Conservation (phyloP, 2,329 filamentous ascomycete genomes). For the Alternaria gaisen region DNA sequence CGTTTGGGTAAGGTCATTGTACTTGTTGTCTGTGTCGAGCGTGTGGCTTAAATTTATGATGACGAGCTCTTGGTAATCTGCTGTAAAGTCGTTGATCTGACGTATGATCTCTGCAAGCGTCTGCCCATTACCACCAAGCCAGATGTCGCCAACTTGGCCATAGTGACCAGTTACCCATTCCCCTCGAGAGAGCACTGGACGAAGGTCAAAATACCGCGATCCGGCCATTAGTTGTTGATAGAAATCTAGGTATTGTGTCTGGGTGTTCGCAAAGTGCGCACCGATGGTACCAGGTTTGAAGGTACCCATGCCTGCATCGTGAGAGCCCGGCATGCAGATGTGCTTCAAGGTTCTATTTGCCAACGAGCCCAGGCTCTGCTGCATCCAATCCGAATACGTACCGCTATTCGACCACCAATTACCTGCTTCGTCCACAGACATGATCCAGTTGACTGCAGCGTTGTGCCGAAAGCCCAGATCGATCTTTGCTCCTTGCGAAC, state of each 20-base stretch:
- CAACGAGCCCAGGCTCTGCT: conserved; percentile 49
- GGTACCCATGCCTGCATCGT: conserved; percentile 60
- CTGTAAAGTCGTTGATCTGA: conserved; percentile 58
- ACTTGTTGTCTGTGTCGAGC: conserved; percentile 53
- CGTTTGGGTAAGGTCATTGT: conserved; percentile 49
- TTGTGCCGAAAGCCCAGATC: conserved; percentile 50
- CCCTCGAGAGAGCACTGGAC: conserved; percentile 53
- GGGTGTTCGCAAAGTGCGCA: conserved; percentile 54
- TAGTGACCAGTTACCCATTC: conserved; percentile 57
- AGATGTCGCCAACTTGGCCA: conserved; percentile 46
- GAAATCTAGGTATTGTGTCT: conserved; percentile 58
- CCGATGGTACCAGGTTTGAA: conserved; percentile 53
- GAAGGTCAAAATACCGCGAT: conserved; percentile 60
- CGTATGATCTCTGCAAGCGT: conserved; percentile 55
- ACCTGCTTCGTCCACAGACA: conserved; percentile 48
- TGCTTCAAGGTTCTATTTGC: conserved; percentile 55
- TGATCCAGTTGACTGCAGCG: conserved; percentile 49
- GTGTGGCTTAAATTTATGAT: conserved; percentile 60
- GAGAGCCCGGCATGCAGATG: conserved; percentile 59
- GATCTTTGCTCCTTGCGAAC: conserved; percentile 41
- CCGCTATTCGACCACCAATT: conserved; percentile 50
- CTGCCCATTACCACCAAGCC: conserved; percentile 59
- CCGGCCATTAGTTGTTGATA: conserved; percentile 58
- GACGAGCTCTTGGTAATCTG: conserved; percentile 57
- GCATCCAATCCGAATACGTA: conserved; percentile 53